Evolutionary conservation across 441 rosid genomes (phyloP).

Genomic region (Erodium chrysanthum): DNA sequence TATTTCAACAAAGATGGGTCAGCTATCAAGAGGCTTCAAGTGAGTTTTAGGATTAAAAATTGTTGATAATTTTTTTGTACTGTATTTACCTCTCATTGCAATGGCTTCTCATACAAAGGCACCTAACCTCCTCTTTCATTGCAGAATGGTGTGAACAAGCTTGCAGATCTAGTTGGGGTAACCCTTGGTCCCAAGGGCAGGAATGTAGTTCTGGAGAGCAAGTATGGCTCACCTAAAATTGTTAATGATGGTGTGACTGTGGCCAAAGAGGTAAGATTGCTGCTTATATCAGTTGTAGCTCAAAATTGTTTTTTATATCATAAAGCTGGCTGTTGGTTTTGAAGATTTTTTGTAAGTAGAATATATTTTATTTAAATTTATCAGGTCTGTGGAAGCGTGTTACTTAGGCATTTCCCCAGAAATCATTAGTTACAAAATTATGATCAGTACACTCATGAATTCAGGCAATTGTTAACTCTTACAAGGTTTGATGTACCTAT

Average conservation of each 20-base stretch:
- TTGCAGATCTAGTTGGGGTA: conserved; percentile 91
- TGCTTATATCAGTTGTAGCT: neutral
- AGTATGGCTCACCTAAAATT: conserved; percentile 91
- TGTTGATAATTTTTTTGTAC: conserved; percentile 22
- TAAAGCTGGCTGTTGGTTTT: neutral
- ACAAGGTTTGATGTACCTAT: conserved; percentile 25
- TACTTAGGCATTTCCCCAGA: no score
- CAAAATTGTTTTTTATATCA: neutral
- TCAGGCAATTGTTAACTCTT: no score
- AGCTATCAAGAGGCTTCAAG: conserved; percentile 80
- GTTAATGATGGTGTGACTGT: conserved; percentile 96
- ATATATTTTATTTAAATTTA: neutral
- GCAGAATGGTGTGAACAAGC: conserved; percentile 90
- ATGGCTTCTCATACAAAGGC: neutral
- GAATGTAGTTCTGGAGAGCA: conserved; percentile 95
- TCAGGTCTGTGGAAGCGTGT: no score
- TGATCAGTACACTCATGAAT: no score
- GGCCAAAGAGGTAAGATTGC: conserved; percentile 63
- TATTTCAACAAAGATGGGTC: conserved; percentile 87
- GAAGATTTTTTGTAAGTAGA: no score
- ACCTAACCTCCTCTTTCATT: neutral
- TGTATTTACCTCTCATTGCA: neutral
- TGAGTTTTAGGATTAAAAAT: conserved; percentile 24
- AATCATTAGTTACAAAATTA: no score
- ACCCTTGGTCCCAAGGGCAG: conserved; percentile 96